Conservation (phyloP, 106 monocot species). For the Agapanthus africanus region DNA sequence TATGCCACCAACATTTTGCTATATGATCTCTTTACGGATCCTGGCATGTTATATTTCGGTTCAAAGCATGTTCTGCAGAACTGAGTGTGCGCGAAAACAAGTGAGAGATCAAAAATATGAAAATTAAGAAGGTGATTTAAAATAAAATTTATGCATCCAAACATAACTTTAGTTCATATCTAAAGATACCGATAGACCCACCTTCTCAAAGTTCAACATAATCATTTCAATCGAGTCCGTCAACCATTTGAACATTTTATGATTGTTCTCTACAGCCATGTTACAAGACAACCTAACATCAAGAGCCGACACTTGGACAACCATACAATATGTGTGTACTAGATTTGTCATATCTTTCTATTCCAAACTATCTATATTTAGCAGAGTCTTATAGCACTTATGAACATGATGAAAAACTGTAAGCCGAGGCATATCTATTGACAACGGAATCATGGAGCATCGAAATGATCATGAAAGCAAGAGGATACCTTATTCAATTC, state of each 20-base stretch:
- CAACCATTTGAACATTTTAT: neutral
- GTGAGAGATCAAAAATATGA: neutral
- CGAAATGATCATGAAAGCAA: neutral
- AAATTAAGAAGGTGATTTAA: neutral
- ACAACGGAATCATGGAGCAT: neutral
- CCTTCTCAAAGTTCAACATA: too few species aligned
- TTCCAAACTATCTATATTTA: neutral
- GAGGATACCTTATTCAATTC: neutral
- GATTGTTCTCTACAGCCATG: neutral
- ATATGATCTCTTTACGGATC: neutral
- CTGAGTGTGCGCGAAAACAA: neutral
- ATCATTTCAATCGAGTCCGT: neutral
- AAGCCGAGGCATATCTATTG: slow-evolving; percentile 3
- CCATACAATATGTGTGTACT: neutral
- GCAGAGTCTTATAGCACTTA: neutral
- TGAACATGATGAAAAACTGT: slow-evolving; percentile 10
- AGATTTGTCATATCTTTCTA: neutral
- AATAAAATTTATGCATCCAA: neutral
- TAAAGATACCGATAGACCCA: too few species aligned
- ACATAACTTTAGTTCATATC: neutral
- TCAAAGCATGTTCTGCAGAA: neutral
- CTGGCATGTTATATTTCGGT: too few species aligned
- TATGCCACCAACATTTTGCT: neutral
- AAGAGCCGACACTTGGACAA: neutral
- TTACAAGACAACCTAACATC: neutral